phyloP scores from a whole-genome alignment of 352 stramenopile genomes.

The Phytophthora megakarya region DNA sequence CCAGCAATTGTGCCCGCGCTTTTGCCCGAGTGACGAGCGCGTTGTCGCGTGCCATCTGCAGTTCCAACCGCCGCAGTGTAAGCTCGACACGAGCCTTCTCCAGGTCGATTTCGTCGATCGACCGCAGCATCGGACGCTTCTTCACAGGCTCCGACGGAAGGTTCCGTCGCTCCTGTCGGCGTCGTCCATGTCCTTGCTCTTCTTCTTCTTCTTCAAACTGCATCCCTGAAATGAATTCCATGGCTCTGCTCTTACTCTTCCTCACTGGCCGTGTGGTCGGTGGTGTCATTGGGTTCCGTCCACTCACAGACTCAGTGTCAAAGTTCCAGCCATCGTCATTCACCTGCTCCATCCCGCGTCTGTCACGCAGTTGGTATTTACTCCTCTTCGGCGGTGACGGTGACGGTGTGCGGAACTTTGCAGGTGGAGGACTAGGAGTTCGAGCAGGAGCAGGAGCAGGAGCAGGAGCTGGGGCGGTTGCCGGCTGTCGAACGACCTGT shows the following conservation, averaged over 20 bases:
- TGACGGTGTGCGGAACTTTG: constrained; percentile 1
- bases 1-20: constrained; percentile 33
- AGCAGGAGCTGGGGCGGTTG: constrained; percentile 3
- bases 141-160: constrained; percentile 7
- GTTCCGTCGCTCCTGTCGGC: constrained; percentile 2
- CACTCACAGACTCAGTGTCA: constrained; percentile 20
- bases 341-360: constrained; percentile 6
- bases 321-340: constrained; percentile 27
- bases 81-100: constrained; percentile 43
- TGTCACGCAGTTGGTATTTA: constrained; percentile 16
- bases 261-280: constrained; percentile 14
- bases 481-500: neutral
- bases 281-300: constrained; percentile 20
- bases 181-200: constrained; percentile 5
- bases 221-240: constrained; percentile 31
- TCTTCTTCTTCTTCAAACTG: constrained; percentile 20
- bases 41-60: constrained; percentile 41
- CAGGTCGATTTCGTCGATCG: constrained; percentile 35
- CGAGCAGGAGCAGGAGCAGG: constrained; percentile 14
- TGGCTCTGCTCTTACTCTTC: constrained; percentile 28
- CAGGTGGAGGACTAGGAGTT: constrained; percentile 14
- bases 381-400: constrained; percentile 19
- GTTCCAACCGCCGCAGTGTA: constrained; percentile 31
- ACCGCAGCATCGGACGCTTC: constrained; percentile 20
- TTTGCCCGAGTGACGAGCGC: constrained; percentile 36